Conservation (phyloP, 2,329 filamentous ascomycete genomes). For the Botryosphaeria agaves region DNA sequence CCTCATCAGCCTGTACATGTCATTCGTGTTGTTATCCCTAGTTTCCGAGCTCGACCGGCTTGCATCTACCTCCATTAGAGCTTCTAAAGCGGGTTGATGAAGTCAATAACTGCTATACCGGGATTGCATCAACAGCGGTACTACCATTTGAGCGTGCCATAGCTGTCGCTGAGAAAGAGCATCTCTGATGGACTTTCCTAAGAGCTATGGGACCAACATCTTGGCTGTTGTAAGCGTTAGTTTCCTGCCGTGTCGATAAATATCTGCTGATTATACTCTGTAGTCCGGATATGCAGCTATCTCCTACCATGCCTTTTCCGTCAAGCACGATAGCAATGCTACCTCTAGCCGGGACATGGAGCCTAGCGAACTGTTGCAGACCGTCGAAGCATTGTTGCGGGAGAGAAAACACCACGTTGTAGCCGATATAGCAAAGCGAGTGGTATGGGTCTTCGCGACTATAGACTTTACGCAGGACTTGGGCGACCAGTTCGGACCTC, state of each 20-base stretch:
- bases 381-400: slow-evolving; percentile 3
- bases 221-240: slow-evolving; percentile 3
- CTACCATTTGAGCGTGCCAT: slow-evolving; percentile 5
- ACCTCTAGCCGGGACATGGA: not conserved
- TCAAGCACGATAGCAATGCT: not conserved
- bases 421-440: slow-evolving; percentile 1
- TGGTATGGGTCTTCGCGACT: slow-evolving; percentile 5
- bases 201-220: slow-evolving; percentile 2
- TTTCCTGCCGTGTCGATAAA: not conserved
- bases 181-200: slow-evolving; percentile 4
- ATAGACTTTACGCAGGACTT: not conserved
- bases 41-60: too few species aligned
- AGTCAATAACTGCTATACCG: slow-evolving; percentile 1
- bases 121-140: slow-evolving; percentile 2
- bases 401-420: slow-evolving; percentile 2
- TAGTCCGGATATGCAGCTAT: slow-evolving; percentile 1
- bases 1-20: not conserved
- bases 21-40: not conserved
- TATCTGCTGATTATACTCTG: not conserved
- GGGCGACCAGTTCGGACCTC: not conserved
- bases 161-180: not conserved
- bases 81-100: slow-evolving; percentile 4
- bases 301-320: not conserved
- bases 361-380: slow-evolving; percentile 1
- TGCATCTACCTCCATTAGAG: not conserved